phyloP scores from a whole-genome alignment of 257 asterid species.

The Solanum stenotomum region DNA sequence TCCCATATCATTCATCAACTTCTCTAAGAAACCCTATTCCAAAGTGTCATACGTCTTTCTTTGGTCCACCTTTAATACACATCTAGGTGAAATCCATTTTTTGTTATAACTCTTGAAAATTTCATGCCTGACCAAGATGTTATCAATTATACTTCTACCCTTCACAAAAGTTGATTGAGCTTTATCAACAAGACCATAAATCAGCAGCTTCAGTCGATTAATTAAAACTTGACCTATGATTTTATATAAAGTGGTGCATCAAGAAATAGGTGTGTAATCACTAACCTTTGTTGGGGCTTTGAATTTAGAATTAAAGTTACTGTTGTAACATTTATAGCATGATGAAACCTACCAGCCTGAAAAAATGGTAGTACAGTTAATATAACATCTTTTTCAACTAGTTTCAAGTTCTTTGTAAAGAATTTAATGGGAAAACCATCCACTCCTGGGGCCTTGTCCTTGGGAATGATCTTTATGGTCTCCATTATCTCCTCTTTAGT shows the following conservation, averaged over 20 bases:
- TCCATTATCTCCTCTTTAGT: too few relatives aligned
- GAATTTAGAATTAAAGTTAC: too few relatives aligned
- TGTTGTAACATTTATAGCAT: too few relatives aligned
- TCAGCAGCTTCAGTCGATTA: background rate
- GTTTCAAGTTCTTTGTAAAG: too few relatives aligned
- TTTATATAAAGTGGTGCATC: background rate
- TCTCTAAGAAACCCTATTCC: too few relatives aligned
- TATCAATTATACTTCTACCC: background rate
- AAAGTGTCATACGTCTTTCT: background rate
- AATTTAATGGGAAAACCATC: background rate
- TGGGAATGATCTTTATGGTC: background rate
- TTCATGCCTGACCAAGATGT: too few relatives aligned
- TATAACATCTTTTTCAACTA: too few relatives aligned
- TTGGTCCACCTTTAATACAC: too few relatives aligned
- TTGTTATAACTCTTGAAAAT: background rate
- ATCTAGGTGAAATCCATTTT: background rate
- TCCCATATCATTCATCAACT: background rate
- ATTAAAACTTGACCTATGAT: too few relatives aligned
- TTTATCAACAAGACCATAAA: background rate
- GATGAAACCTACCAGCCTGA: too few relatives aligned
- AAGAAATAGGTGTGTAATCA: background rate
- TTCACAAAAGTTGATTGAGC: background rate
- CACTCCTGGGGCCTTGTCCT: background rate
- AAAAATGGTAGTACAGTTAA: too few relatives aligned
- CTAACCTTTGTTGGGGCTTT: background rate